A percentile compares a stretch with the other conserved stretches of the same genome.
Conservation (phyloP, 331 rosid genomes). For the Phaseolus coccineus region DNA sequence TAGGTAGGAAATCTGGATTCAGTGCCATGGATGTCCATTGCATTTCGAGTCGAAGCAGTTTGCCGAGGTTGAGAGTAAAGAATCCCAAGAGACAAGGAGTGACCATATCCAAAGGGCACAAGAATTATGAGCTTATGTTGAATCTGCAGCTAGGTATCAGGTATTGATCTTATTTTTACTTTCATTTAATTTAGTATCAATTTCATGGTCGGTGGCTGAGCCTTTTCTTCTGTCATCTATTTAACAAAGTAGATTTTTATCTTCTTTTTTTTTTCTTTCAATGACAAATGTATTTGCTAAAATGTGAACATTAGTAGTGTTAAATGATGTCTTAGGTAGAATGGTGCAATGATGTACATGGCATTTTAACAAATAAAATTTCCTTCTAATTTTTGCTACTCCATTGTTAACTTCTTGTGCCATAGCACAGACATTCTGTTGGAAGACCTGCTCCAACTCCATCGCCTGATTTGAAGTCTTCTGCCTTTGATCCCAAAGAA, state of each 20-base stretch:
- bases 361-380: constrained; percentile 1
- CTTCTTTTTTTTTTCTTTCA: neutral
- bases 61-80: constrained; percentile 47
- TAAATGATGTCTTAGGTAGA: neutral
- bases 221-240: constrained; percentile 10
- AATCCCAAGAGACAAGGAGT: constrained; percentile 71
- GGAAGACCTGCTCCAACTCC: constrained; percentile 97
- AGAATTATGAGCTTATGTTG: constrained; percentile 92
- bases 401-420: constrained; percentile 58
- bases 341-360: constrained; percentile 14
- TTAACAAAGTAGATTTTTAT: neutral
- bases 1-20: constrained; percentile 45
- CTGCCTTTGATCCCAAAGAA: constrained; percentile 94
- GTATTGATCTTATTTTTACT: constrained; percentile 56
- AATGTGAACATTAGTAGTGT: neutral
- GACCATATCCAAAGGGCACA: constrained; percentile 89
- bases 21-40: constrained; percentile 43
- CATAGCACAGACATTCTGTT: constrained; percentile 94
- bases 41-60: constrained; percentile 32
- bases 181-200: constrained; percentile 2
- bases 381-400: constrained; percentile 44
- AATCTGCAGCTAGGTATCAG: constrained; percentile 95
- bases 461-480: constrained; percentile 80
- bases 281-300: neutral
- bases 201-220: neutral